These are phyloP conservation scores for Boletus smithii DNA, from an alignment of 1,284 basidiomycete species.

Conservation along the genomic window DNA sequence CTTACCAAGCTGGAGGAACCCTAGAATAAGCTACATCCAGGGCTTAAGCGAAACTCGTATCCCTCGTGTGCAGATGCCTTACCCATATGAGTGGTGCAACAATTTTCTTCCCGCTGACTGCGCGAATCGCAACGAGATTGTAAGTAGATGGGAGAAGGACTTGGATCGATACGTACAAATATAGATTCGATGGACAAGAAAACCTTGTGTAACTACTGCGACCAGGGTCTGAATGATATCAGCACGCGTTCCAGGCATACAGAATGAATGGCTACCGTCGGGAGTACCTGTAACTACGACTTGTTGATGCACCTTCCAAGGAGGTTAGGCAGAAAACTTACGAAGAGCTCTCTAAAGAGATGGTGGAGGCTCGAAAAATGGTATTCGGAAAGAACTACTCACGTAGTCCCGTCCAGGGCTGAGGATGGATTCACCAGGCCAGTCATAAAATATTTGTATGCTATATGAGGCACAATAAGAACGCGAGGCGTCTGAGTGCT, in stretches of 20 bases:
- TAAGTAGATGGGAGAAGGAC: background rate
- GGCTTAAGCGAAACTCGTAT: background rate
- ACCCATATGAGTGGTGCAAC: background rate
- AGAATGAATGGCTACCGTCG: background rate
- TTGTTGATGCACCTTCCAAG: background rate
- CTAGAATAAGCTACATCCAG: conserved; percentile 3
- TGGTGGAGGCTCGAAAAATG: background rate
- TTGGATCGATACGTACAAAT: background rate
- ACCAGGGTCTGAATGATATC: background rate
- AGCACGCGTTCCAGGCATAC: background rate
- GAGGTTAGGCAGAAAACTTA: background rate
- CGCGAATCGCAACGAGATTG: too few relatives aligned
- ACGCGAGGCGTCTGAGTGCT: background rate
- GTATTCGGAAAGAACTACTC: background rate
- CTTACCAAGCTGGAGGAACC: conserved; percentile 9
- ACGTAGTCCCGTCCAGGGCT: background rate
- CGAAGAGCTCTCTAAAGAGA: conserved; percentile 2
- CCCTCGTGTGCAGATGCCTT: background rate
- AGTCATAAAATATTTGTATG: background rate
- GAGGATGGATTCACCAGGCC: background rate
- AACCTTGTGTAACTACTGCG: background rate
- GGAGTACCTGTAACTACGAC: background rate
- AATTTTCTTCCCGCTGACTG: background rate
- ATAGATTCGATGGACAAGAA: conserved; percentile 1
- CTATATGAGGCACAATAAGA: background rate